Evolutionary conservation across 2,329 filamentous ascomycete genomes (phyloP), one percentile per base, ranked within the genome.

Genomic region (Pseudogymnoascus sp.): DNA sequence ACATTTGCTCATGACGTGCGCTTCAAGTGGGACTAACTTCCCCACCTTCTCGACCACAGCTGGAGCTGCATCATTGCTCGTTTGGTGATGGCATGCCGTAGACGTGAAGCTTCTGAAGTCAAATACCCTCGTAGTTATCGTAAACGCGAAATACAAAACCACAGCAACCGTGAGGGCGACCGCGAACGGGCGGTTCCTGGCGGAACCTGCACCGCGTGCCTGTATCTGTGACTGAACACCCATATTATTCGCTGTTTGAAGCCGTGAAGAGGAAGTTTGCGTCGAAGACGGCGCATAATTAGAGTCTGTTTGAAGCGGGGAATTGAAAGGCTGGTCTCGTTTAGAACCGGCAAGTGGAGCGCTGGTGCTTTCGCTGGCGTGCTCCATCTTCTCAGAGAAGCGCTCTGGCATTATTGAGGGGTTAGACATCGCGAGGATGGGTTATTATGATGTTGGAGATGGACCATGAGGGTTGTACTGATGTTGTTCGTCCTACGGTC

Each of bases 1-100:
- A 72, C 95, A 99, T 81, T 98, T 97, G 78, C 87, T 90, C 88
- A 98, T 99, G 71, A 98, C 95, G 75, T 98, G 93, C 64, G 92
- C 90, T 75, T 99, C 95, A 1, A 99, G 78, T 3, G 92, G 90
- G 4, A 98, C 89, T 65, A 80, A 77, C 28, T 43, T 61, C 13
- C 37, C 51, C 28, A 11, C 5, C 51, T 13, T 57, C 25, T 57
- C 51, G n/a, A 34, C 28, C n/a, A 57, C n/a, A 57, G 51, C 51
- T 57, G 8, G n/a, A n/a, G 51, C 10, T 11, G 25, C 51, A 57
- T 34, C 28, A 6, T 34, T 57, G 16, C 51, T 34, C 10, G 8
- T 57, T 14, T 57, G 51, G n/a, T 34, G 51, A 21, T 57, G 51
- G 10, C 51, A 57, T 7, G 51, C n/a, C n/a, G 51, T 34, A 31